Conservation (phyloP, 805 yeast genomes). For the Pichia insulana region DNA sequence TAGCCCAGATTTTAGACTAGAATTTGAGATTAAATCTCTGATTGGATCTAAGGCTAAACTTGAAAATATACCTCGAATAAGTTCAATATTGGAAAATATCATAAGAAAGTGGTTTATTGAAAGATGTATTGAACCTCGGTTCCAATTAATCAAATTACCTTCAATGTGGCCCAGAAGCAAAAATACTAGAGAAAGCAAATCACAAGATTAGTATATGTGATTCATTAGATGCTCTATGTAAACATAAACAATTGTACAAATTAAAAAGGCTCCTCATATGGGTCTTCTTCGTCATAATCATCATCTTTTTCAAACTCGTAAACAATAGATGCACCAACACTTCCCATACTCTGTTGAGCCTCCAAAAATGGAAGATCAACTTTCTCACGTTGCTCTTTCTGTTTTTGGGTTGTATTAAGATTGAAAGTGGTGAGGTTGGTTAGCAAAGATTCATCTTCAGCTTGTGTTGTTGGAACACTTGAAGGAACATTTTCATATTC, state of each 20-base stretch:
- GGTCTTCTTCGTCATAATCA: slow-evolving; percentile 97
- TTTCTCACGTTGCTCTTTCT: slow-evolving; percentile 67
- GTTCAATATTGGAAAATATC: slow-evolving; percentile 73
- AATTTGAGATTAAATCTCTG: slow-evolving; percentile 78
- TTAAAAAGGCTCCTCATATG: slow-evolving; percentile 76
- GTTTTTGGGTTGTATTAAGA: slow-evolving; percentile 64
- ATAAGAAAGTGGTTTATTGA: slow-evolving; percentile 86
- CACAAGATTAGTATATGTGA: background rate
- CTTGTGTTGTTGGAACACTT: slow-evolving; percentile 13
- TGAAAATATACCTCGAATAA: slow-evolving; percentile 87
- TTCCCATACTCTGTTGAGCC: slow-evolving; percentile 65
- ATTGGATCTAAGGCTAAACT: slow-evolving; percentile 90
- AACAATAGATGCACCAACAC: slow-evolving; percentile 87
- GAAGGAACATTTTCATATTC: slow-evolving; percentile 23
- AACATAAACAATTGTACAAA: background rate
- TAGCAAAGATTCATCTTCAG: slow-evolving; percentile 38
- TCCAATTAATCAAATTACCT: slow-evolving; percentile 77
- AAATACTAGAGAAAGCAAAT: slow-evolving; percentile 37
- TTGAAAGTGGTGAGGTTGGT: slow-evolving; percentile 83
- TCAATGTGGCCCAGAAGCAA: slow-evolving; percentile 76
- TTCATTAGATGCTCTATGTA: background rate
- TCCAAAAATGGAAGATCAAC: slow-evolving; percentile 88
- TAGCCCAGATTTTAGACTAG: slow-evolving; percentile 83
- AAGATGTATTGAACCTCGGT: slow-evolving; percentile 88
- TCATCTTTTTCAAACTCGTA: slow-evolving; percentile 95